Evolutionary conservation across 805 yeast species (phyloP), one percentile per base, ranked within the genome.

Genomic region (Sugiyamaella chiloensis): DNA sequence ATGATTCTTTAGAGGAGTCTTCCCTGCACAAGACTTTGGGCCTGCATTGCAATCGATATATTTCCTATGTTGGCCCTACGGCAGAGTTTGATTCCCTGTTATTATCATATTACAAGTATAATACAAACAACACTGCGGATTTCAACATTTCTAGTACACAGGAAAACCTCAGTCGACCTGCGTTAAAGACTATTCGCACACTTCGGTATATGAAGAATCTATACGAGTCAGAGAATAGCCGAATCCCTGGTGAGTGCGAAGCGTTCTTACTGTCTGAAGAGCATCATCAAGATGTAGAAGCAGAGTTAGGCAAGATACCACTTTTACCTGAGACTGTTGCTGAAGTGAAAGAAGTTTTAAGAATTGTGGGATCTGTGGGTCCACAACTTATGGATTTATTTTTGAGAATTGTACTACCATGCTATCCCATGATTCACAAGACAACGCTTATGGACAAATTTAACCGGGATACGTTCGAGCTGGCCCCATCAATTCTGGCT

Each of bases 11-110:
- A 42, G 52, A 53, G 27, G 51, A 58, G 44, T 54, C 60, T 2
- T 48, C 57, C 7, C 52, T 59, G 21, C 57, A 55, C 30, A 53
- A 58, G 36, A 59, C 62, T 3, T 51, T 59, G 3, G 62, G 62
- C 4, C 48, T 59, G 36, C 61, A 58, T 27, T 46, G 50, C 30
- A 58, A 59, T 35, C 52, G 61, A 8, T 59, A 59, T 39, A 43
- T 58, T 24, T 59, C 62, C 11, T 54, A 56, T 31, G 42, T 59
- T 32, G 62, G 62, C 16, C 50, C 57, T 5, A 56, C 59, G 9
- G 55, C 54, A 14, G 60, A 58, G 47, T 52, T 58, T 21, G 62
- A 59, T 40, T 55, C 61, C 4, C 46, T 59, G 8, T 47, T 59
- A 24, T 50, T 58, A 53, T 46, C 58, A 16, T 44, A 54, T 40